A percentile compares a stretch with the other conserved stretches of the same genome.
Conservation (phyloP, 164 flowering plant genomes). For the Chimonanthus salicifolius region DNA sequence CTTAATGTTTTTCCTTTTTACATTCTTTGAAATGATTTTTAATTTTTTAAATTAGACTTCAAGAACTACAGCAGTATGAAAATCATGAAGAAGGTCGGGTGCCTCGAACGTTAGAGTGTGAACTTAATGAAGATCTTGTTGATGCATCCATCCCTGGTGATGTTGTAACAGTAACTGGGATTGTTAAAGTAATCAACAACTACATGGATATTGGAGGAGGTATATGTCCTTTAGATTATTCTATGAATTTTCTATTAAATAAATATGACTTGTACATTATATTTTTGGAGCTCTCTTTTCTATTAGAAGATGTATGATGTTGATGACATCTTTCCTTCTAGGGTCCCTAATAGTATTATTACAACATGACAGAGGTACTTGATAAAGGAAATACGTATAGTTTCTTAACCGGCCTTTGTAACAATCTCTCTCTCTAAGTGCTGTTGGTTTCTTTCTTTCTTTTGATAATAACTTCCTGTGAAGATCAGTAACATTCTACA, state of each 20-base stretch:
- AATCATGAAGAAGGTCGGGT: conserved; percentile 95
- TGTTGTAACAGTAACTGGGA: conserved; percentile 90
- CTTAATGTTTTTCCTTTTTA: not conserved
- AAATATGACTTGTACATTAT: not conserved
- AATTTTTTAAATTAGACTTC: conserved; percentile 41
- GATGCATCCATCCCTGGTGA: conserved; percentile 98
- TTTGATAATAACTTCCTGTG: not conserved
- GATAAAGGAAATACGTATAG: not conserved
- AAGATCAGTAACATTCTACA: not conserved
- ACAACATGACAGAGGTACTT: conserved; percentile 1
- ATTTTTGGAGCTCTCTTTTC: not conserved
- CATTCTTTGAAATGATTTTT: not conserved
- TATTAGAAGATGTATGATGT: not conserved
- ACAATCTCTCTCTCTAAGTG: not conserved
- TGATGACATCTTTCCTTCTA: not conserved
- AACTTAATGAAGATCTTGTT: conserved; percentile 89
- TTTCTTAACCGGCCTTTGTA: not conserved
- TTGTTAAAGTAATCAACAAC: conserved; percentile 81
- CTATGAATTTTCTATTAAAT: not conserved
- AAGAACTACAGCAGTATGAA: conserved; percentile 73
- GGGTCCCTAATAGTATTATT: not conserved
- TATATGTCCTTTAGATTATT: conserved; percentile 14
- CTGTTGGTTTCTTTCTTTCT: not conserved
- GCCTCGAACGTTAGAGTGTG: conserved; percentile 96
- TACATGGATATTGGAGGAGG: conserved; percentile 99